Base-by-base conservation (phyloP, 345 rosid species). In the Eucalyptus curtisii region DNA sequence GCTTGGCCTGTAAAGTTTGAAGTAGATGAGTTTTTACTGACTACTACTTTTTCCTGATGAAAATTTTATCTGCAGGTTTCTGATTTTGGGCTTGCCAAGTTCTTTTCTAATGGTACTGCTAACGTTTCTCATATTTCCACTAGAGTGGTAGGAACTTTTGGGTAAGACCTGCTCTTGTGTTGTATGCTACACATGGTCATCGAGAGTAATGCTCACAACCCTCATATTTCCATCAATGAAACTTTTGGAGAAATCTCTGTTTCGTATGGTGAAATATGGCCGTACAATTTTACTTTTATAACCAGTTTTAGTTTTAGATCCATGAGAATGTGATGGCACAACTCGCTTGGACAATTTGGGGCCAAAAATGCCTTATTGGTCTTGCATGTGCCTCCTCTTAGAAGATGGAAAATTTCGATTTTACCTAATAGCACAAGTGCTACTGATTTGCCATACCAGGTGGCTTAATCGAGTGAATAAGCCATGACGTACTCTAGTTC, bases 101-200 rank as follows among this genome's bases (percentile, higher is more conserved):
- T 92, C 49, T 87, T 95, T 86, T 92, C 92, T 52, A 95, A 94
- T 90, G 88, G 89, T 30, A 92, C 89, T 87, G 86, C 92, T 61
- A 90, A 92, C 31, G 48, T 91, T 76, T 91, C 97, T 76, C 98
- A 96, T 88, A 91, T 96, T 61, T 95, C 97, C 16, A 96, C 99
- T 19, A 90, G 98, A 89, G 99, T 96, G 87, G 93, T 96, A 88
- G 99, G 97, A 84, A 96, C 99, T 64, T 96, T 96, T 89, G 99
- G 99, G 98, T 94, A 89, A 89, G 93, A 71, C 16, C 45, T 86
- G 48, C 52, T 89, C 49, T 87, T 59, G 13, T 68, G 42, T 64
- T 81, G 25, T 25, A 49, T 13, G 27, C 49, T 45, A 49, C 1
- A 25, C 50, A 15, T 59, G 76, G 71, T 31, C 89, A 40, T 13